These are phyloP conservation scores for Ormosia emarginata DNA, from an alignment of 306 rosid genomes.

Conservation along the genomic window DNA sequence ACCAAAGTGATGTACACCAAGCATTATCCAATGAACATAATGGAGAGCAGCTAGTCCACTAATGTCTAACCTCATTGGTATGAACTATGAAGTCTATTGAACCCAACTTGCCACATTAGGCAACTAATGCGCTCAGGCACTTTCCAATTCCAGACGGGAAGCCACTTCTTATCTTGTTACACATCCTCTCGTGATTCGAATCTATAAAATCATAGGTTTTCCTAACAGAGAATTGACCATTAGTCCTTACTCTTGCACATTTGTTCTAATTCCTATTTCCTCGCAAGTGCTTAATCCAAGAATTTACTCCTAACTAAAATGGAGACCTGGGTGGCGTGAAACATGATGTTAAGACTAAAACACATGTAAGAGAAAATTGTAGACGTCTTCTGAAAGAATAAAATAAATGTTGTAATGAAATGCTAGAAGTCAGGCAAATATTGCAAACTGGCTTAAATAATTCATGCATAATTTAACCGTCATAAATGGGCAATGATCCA, in stretches of 20 bases:
- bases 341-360: background rate
- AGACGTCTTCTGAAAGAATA: background rate
- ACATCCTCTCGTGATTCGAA: slow-evolving; percentile 1
- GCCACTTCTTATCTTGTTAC: background rate
- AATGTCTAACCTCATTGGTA: background rate
- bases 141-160: background rate
- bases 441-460: too few relatives aligned
- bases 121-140: background rate
- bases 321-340: background rate
- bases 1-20: too few relatives aligned
- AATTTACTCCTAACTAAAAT: background rate
- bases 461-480: too few relatives aligned
- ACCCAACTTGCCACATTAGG: background rate
- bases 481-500: too few relatives aligned
- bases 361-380: background rate
- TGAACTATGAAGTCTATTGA: background rate
- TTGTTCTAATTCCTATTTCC: background rate
- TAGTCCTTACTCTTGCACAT: slow-evolving; percentile 9
- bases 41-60: slow-evolving; percentile 18
- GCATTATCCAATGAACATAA: too few relatives aligned
- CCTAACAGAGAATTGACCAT: background rate
- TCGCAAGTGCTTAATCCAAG: background rate
- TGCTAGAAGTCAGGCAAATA: too few relatives aligned
- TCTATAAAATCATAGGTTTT: background rate
- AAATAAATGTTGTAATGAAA: background rate